These are phyloP conservation scores for Cucurbita maxima DNA, from an alignment of 306 rosid genomes.

Conservation along the genomic window DNA sequence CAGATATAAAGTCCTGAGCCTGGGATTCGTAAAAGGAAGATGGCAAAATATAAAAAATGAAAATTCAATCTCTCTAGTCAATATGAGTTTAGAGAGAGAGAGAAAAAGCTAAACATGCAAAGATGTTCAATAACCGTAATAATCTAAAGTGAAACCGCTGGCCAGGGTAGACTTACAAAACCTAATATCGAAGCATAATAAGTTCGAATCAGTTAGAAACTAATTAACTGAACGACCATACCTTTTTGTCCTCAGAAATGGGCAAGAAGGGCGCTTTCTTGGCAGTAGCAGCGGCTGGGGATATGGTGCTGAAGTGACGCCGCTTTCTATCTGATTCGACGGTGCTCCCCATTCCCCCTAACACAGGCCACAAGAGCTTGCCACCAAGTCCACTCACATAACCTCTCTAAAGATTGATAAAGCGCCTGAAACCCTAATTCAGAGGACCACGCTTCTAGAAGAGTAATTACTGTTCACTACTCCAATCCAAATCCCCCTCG, in stretches of 20 bases:
- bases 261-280: conserved; percentile 66
- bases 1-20: background rate
- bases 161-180: background rate
- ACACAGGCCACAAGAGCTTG: conserved; percentile 39
- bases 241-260: conserved; percentile 80
- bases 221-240: conserved; percentile 7
- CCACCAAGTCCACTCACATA: conserved; percentile 33
- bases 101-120: background rate
- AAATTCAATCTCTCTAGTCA: background rate
- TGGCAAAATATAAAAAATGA: background rate
- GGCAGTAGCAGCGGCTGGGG: conserved; percentile 57
- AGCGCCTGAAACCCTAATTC: conserved; percentile 39
- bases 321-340: conserved; percentile 82
- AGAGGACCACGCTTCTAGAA: background rate
- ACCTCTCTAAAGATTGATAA: background rate
- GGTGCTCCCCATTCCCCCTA: conserved; percentile 66
- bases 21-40: background rate
- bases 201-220: background rate
- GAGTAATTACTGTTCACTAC: background rate
- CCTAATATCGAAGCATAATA: background rate
- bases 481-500: background rate
- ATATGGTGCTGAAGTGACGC: conserved; percentile 74
- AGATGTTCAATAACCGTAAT: background rate
- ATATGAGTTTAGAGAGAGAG: background rate
- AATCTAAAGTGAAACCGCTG: background rate